Conservation (phyloP, 768 basidiomycete genomes). For the Chalciporus chontae region DNA sequence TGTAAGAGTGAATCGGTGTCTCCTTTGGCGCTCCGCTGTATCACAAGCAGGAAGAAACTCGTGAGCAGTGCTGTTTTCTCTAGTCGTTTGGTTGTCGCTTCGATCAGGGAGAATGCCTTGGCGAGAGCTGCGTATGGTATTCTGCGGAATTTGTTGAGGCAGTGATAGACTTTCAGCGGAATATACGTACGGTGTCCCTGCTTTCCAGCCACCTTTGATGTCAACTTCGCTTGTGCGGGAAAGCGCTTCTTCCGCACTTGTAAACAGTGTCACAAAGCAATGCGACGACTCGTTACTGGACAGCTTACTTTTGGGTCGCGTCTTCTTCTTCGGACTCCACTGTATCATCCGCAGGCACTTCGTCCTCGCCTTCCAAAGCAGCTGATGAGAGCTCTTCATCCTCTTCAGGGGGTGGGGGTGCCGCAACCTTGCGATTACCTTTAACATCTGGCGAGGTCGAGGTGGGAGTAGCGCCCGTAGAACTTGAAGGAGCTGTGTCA, state of each 20-base stretch:
- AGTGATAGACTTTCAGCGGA: neutral
- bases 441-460: conserved; percentile 4
- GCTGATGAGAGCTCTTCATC: conserved; percentile 32
- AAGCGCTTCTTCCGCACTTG: conserved; percentile 67
- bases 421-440: conserved; percentile 20
- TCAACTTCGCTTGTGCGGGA: conserved; percentile 66
- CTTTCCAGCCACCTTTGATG: conserved; percentile 78
- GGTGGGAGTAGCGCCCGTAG: neutral
- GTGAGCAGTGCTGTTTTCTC: conserved; percentile 91
- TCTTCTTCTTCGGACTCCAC: conserved; percentile 44
- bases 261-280: conserved; percentile 1
- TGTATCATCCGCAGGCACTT: conserved; percentile 35
- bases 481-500: neutral
- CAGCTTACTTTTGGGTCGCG: conserved; percentile 62
- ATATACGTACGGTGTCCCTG: conserved; percentile 69
- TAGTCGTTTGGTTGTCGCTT: conserved; percentile 90
- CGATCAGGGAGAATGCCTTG: conserved; percentile 84
- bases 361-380: conserved; percentile 40
- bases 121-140: conserved; percentile 94
- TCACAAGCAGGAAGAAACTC: conserved; percentile 84
- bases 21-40: conserved; percentile 74
- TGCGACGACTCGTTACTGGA: neutral
- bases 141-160: conserved; percentile 36
- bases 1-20: conserved; percentile 78
- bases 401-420: conserved; percentile 23